These are phyloP conservation scores for Luffa aegyptiaca DNA, from an alignment of 306 rosid species.

Conservation along the genomic window DNA sequence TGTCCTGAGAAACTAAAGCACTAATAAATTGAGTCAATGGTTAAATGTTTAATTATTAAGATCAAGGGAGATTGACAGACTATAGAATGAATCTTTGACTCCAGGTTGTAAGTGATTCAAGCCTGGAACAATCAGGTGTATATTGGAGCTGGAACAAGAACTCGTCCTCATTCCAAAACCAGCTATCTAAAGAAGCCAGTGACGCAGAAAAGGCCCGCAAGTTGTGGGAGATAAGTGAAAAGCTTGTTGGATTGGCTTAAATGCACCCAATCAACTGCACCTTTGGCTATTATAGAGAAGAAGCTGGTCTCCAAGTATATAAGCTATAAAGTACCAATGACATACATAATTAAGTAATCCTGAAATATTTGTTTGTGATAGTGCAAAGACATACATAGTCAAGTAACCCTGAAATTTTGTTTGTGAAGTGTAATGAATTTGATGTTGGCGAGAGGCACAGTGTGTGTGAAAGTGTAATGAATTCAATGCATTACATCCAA, in stretches of 20 bases:
- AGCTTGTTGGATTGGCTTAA: conserved; percentile 84
- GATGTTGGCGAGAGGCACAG: background rate
- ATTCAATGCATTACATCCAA: background rate
- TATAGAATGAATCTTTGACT: conserved; percentile 12
- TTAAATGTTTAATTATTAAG: background rate
- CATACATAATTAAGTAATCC: background rate
- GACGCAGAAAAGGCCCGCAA: conserved; percentile 74
- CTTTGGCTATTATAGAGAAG: background rate
- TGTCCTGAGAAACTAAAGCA: background rate
- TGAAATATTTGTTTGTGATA: background rate
- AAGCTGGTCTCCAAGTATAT: background rate
- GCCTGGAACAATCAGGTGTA: conserved; percentile 90
- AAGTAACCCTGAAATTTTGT: background rate
- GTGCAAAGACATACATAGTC: background rate
- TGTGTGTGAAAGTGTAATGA: background rate
- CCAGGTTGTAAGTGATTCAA: conserved; percentile 84
- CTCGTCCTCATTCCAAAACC: conserved; percentile 86
- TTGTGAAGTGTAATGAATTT: background rate
- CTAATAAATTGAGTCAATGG: background rate
- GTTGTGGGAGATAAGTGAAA: conserved; percentile 91
- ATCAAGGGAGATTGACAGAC: background rate
- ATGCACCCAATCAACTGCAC: background rate
- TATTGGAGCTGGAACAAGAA: conserved; percentile 98
- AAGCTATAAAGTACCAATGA: background rate
- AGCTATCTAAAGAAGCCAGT: conserved; percentile 81